A percentile compares a stretch with the other conserved stretches of the same genome.
Conservation (phyloP, 352 stramenopile genomes). For the Phytophthora colocasiae region DNA sequence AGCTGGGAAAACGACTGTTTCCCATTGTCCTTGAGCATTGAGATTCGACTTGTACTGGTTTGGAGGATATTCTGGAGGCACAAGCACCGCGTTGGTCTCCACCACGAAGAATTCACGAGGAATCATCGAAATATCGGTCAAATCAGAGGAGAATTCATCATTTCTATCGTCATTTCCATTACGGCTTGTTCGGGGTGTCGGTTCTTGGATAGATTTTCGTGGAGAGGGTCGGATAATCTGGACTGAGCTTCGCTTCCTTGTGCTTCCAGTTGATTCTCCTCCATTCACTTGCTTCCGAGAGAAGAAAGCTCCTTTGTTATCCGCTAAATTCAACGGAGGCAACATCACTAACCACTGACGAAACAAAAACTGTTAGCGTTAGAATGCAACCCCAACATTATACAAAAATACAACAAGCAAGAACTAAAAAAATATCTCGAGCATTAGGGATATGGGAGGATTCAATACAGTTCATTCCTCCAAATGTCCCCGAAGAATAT, state of each 20-base stretch:
- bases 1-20: conserved; percentile 80
- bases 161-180: neutral
- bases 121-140: conserved; percentile 56
- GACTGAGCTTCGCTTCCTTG: conserved; percentile 21
- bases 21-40: conserved; percentile 50
- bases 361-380: neutral
- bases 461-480: conserved; percentile 29
- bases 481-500: conserved; percentile 14
- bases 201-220: conserved; percentile 19
- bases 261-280: conserved; percentile 16
- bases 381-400: conserved; percentile 19
- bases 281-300: conserved; percentile 37
- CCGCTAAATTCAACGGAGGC: conserved; percentile 47
- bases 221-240: conserved; percentile 32
- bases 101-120: conserved; percentile 83
- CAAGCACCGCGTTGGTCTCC: conserved; percentile 71
- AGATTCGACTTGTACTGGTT: conserved; percentile 71
- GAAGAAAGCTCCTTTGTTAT: conserved; percentile 48
- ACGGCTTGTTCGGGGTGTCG: conserved; percentile 17
- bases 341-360: conserved; percentile 35
- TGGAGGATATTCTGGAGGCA: conserved; percentile 55
- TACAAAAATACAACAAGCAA: conserved; percentile 23
- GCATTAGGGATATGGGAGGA: conserved; percentile 22
- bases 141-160: neutral
- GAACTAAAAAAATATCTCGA: conserved; percentile 23